Conservation (phyloP, 2,329 filamentous ascomycete genomes). For the Lachnellula occidentalis region DNA sequence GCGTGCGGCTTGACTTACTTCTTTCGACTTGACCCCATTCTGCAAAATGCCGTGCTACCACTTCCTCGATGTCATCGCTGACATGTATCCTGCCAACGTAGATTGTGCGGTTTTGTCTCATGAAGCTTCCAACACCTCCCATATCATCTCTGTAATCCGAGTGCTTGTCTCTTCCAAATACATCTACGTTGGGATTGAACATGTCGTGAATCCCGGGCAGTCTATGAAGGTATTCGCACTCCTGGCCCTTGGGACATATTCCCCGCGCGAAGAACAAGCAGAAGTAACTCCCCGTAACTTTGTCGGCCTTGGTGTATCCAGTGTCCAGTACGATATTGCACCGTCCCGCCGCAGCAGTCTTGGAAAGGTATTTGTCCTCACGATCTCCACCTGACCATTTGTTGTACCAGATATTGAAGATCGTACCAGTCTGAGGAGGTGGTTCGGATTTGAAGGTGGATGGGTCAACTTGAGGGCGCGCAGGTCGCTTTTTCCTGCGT, state of each 20-base stretch:
- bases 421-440: conserved; percentile 86
- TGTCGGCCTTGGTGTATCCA: conserved; percentile 74
- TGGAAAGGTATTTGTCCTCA: conserved; percentile 82
- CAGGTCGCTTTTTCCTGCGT: conserved; percentile 83
- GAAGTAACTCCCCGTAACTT: conserved; percentile 76
- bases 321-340: conserved; percentile 80
- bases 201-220: conserved; percentile 82
- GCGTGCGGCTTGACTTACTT: conserved; percentile 34
- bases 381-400: conserved; percentile 96
- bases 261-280: conserved; percentile 90
- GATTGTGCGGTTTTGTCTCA: conserved; percentile 87
- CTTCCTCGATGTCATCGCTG: conserved; percentile 93
- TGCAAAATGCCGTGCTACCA: conserved; percentile 88
- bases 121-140: conserved; percentile 92
- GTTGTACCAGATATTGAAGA: conserved; percentile 99
- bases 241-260: conserved; percentile 75
- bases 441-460: conserved; percentile 76
- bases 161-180: conserved; percentile 90
- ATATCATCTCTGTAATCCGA: conserved; percentile 94
- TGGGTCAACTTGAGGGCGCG: conserved; percentile 84
- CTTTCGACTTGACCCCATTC: conserved; percentile 95
- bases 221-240: conserved; percentile 91
- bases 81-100: conserved; percentile 94
- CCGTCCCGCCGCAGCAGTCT: conserved; percentile 75
- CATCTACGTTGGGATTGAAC: conserved; percentile 91